These are phyloP conservation scores for Chlamydomonas sp. DNA, from an alignment of 139 green algal genomes.

Conservation along the genomic window DNA sequence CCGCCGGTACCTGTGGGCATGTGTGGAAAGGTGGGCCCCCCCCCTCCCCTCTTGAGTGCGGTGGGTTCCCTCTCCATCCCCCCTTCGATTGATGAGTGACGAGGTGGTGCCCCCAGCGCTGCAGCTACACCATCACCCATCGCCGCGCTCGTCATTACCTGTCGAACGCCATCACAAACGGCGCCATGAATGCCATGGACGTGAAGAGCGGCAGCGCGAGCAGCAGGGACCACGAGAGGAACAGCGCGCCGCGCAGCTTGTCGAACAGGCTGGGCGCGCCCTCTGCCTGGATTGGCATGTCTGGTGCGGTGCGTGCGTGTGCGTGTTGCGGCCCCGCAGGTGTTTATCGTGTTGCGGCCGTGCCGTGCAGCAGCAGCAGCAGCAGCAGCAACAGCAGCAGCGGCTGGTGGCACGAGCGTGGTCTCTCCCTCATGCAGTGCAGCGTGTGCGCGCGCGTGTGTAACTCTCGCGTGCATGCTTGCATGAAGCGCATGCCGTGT, in stretches of 20 bases:
- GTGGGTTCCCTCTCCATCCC: background rate
- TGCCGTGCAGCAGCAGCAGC: no score
- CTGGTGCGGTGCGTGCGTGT: no score
- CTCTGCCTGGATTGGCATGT: background rate
- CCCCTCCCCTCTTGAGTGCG: background rate
- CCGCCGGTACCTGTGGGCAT: constrained; percentile 25
- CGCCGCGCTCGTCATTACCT: constrained; percentile 47
- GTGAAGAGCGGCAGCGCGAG: constrained; percentile 80
- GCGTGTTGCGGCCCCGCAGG: no score
- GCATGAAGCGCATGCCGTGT: no score
- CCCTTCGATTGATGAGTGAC: background rate
- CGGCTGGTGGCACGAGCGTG: no score
- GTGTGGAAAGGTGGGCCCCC: background rate
- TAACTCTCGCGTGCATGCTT: no score
- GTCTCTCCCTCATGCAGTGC: no score
- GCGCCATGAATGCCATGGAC: constrained; percentile 69
- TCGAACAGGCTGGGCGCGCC: constrained; percentile 14
- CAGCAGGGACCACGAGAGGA: constrained; percentile 71
- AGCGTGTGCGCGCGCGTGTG: no score
- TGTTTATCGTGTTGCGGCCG: no score
- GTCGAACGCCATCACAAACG: constrained; percentile 72
- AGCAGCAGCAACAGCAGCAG: no score
- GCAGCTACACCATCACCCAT: background rate
- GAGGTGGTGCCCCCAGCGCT: background rate
- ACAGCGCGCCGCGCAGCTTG: constrained; percentile 54